Base-by-base conservation (phyloP, 345 rosid species). In the Lumnitzera littorea region DNA sequence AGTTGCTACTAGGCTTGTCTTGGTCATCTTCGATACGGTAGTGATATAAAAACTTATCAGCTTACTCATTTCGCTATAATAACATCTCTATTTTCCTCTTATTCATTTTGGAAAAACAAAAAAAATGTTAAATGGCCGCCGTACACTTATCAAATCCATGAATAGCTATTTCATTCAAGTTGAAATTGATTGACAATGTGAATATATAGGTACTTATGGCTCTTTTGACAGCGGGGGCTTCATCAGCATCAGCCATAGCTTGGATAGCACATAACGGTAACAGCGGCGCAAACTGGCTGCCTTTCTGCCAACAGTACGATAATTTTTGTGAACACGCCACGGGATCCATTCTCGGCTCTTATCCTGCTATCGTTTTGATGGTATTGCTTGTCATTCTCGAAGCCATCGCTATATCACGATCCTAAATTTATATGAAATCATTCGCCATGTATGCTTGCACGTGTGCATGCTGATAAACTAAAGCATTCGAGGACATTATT, bases 201-300 rank as follows among this genome's bases (percentile, higher is more conserved):
- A 20, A 20, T 20, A 1, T 20, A 20, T 20, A 20, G 20, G 20
- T 20, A 20, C 20, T 20, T 20, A 20, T 20, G 20, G 20, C 20
- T 20, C 20, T 20, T 20, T 20, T 20, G 17, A 24, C 58, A 14
- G 10, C 58, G 29, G 46, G 20, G 46, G 58, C 58, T 13, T 25
- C 58, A 25, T 13, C 58, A 5, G 31, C 58, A 24, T 47, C 58
- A 27, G 58, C 58, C 11, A 29, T 55, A 13, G 36, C 46, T 3
- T 55, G 13, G 20, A 6, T 55, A 23, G 58, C 46, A 55, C 58
- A 55, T 23, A 55, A 55, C 3, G 58, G 58, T 20, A 55, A 55
- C 12, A 15, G 46, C 16, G 20, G 29, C 3, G 58, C 58, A n/a
- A 55, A 55, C 29, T 55, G 58, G 58, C 11, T 55, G 1, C 11